Base-by-base conservation (phyloP, 202 grass and related monocot genomes). In the Schoenoplectus tabernaemontani region DNA sequence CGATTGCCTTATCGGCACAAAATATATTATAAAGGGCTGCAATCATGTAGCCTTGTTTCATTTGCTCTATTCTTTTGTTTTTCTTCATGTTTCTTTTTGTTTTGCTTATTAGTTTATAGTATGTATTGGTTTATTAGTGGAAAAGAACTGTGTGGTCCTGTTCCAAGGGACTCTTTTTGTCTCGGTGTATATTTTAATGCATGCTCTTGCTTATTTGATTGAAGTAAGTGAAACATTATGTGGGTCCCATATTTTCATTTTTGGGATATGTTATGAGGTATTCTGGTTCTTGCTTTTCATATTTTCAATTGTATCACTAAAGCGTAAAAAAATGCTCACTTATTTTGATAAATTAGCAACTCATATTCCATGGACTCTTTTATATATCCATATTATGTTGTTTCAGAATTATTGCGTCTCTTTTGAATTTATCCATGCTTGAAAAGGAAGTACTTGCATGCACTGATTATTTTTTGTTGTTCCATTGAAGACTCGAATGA, bases 151-250 rank as follows among this genome's bases (percentile, higher is more conserved):
- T 61, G 19, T 15, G 47, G 58, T 53, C 15, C n/a, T 23, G 23
- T 51, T 33, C 34, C 36, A 16, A 36, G 81, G 42, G 60, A 85
- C 58, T 44, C 16, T 48, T 10, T 43, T 19, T 58, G 46, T 43
- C 6, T 54, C 62, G 26, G 44, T 51, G 75, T 89, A 85, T 87
- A 83, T 87, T 80, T 50, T 36, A 65, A 17, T 7, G 48, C 59
- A 83, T 34, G 57, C 73, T 85, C 80, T 30, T 82, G 65, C 56
- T 83, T 24, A 51, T 88, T 48, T 39, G 78, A 88, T 83, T 62
- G 47, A 37, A 41, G 70, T 60, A 56, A 42, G 63, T 61, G 78
- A 81, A 79, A 47, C 57, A 81, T n/a, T n/a, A n/a, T n/a, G 57
- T 3, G 4, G 4, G 63, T 80, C 67, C 32, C n/a, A 16, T 76